Base-by-base conservation (phyloP, 192 early-diverging fungal species). In the Podila clonocystis region DNA sequence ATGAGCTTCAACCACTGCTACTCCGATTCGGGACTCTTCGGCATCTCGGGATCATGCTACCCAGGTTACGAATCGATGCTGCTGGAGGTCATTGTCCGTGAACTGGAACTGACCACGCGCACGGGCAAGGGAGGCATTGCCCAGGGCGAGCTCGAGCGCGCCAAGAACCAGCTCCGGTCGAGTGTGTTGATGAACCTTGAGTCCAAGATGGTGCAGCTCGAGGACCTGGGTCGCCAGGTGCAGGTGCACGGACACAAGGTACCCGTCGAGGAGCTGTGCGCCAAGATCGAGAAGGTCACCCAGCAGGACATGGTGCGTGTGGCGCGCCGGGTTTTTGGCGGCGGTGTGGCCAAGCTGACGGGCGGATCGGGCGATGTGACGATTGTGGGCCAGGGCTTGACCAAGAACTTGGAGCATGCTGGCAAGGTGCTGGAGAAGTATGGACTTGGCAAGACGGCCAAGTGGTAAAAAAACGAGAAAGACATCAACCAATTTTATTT, bases 111-210 rank as follows among this genome's bases (percentile, higher is more conserved):
- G 31, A 91, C 95, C 52, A 91, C 94, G 9, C 80, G 85, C 19
- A 65, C 59, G 17, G 52, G 71, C 66, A 68, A 65, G 60, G 63
- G 82, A 17, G 82, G 82, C 3, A 85, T 92, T n/a, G 83, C 85
- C 2, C 68, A 85, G 33, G 73, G 80, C 4, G 95, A 97, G 70
- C 85, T 98, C 20, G 82, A 84, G 4, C 88, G 98, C 19, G 96
- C 98, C 20, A 98, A 98, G 84, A 99, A 99, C 87, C 97, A 98
- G 82, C 90, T 99, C 58, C 95, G 95, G 83, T 93, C 91, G 34
- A 93, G 90, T 61, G 85, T 99, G 34, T 87, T 99, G 58, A 99
- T 99, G 97, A 94, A 92, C 63, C 86, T 99, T 19, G 98, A 99
- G 74, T 93, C 90, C 72, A 91, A 94, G 45, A 89, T 94, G 87